phyloP scores from a whole-genome alignment of 257 asterid species.

The Phtheirospermum japonicum region DNA sequence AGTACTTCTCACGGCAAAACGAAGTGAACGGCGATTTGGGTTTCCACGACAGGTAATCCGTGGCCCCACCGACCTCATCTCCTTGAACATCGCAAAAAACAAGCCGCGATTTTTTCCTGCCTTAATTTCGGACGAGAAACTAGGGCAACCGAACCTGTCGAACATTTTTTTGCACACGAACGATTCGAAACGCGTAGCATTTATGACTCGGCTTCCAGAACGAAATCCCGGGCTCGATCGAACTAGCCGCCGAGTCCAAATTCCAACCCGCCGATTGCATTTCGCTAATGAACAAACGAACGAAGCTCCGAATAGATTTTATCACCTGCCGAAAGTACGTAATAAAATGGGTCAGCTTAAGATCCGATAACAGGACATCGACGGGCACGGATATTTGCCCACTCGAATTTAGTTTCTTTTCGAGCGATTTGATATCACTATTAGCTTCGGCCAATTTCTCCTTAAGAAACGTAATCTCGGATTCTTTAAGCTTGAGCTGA shows the following conservation, averaged over 20 bases:
- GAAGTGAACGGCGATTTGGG: slow-evolving; percentile 58
- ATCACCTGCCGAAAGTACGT: slow-evolving; percentile 38
- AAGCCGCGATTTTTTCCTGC: slow-evolving; percentile 25
- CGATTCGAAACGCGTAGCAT: slow-evolving; percentile 68
- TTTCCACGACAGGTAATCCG: slow-evolving; percentile 64
- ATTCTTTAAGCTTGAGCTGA: slow-evolving; percentile 61
- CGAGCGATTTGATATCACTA: slow-evolving; percentile 50
- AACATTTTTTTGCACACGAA: slow-evolving; percentile 65
- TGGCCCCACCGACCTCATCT: slow-evolving; percentile 48
- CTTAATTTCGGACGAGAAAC: slow-evolving; percentile 40
- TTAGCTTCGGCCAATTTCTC: slow-evolving; percentile 57
- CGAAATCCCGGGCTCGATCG: slow-evolving; percentile 49
- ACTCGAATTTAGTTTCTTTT: slow-evolving; percentile 62
- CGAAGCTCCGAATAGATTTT: slow-evolving; percentile 55
- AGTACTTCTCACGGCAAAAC: slow-evolving; percentile 59
- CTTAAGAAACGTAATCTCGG: slow-evolving; percentile 53
- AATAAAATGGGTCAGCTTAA: slow-evolving; percentile 49
- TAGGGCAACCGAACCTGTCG: slow-evolving; percentile 52
- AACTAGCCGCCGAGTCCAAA: slow-evolving; percentile 55
- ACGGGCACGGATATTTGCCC: slow-evolving; percentile 46
- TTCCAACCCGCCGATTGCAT: slow-evolving; percentile 72
- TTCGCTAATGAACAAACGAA: slow-evolving; percentile 45
- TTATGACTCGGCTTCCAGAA: slow-evolving; percentile 49
- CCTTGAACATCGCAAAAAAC: slow-evolving; percentile 49
- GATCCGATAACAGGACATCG: slow-evolving; percentile 43